A percentile compares a stretch with the other conserved stretches of the same genome.
Conservation (phyloP, 2,329 filamentous ascomycete genomes). For the Corinectria fuckeliana region DNA sequence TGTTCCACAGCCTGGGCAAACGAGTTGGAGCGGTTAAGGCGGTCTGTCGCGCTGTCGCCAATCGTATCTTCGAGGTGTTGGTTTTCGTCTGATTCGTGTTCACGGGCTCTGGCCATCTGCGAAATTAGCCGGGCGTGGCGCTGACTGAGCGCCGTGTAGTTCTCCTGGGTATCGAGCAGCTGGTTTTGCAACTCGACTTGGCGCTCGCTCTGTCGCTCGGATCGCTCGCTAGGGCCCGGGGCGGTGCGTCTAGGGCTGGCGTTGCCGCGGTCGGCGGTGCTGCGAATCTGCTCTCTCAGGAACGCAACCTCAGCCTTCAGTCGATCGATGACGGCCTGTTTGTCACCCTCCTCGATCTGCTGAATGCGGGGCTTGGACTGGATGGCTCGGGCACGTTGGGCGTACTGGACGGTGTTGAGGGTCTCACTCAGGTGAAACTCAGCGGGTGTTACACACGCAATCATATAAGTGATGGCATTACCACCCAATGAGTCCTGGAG, state of each 20-base stretch:
- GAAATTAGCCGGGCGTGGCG: conserved; percentile 95
- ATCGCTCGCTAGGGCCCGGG: conserved; percentile 68
- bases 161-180: conserved; percentile 90
- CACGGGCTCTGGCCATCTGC: conserved; percentile 86
- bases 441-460: conserved; percentile 95
- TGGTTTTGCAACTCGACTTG: conserved; percentile 94
- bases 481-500: conserved; percentile 96
- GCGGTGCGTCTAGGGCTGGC: conserved; percentile 60
- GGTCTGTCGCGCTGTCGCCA: conserved; percentile 82
- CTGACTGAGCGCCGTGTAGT: conserved; percentile 88
- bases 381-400: conserved; percentile 92
- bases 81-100: conserved; percentile 68
- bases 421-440: conserved; percentile 98
- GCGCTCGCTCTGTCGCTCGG: conserved; percentile 80
- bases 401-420: conserved; percentile 96
- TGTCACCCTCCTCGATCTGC: conserved; percentile 90
- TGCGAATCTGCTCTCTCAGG: conserved; percentile 88
- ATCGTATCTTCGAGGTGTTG: conserved; percentile 62
- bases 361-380: conserved; percentile 98
- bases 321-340: conserved; percentile 90
- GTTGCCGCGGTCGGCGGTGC: conserved; percentile 69
- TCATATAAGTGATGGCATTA: conserved; percentile 99
- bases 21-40: conserved; percentile 91
- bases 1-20: conserved; percentile 96
- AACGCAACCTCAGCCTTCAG: conserved; percentile 94